Conservation (phyloP, 352 stramenopile genomes). For the Pythium scleroteichum region DNA sequence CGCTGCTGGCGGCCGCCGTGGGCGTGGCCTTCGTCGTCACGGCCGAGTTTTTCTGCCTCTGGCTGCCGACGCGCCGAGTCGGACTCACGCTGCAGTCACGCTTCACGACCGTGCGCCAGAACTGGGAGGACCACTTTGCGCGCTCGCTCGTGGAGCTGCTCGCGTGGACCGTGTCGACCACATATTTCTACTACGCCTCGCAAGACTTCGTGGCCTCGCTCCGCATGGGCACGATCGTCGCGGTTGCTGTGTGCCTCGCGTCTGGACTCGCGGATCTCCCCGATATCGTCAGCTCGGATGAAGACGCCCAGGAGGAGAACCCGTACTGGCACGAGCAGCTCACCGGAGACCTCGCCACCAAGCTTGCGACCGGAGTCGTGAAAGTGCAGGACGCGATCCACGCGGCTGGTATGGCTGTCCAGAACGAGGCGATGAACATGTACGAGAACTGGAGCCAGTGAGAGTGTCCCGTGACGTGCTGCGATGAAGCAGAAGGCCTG, state of each 20-base stretch:
- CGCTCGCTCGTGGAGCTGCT: slow-evolving; percentile 67
- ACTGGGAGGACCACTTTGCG: slow-evolving; percentile 55
- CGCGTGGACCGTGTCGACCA: slow-evolving; percentile 56
- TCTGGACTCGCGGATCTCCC: slow-evolving; percentile 59
- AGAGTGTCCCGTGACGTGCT: not conserved
- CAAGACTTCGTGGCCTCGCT: slow-evolving; percentile 54
- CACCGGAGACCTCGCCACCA: slow-evolving; percentile 46
- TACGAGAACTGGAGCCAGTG: slow-evolving; percentile 71
- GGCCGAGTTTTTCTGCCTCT: slow-evolving; percentile 79
- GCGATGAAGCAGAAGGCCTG: not conserved
- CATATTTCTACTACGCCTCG: slow-evolving; percentile 60
- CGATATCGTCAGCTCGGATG: slow-evolving; percentile 50
- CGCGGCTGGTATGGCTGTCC: slow-evolving; percentile 26
- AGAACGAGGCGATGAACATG: slow-evolving; percentile 63
- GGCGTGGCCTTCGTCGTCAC: slow-evolving; percentile 73
- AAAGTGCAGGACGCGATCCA: slow-evolving; percentile 41
- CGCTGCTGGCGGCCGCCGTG: slow-evolving; percentile 59
- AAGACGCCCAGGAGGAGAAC: slow-evolving; percentile 35
- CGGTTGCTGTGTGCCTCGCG: slow-evolving; percentile 48
- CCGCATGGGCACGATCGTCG: slow-evolving; percentile 54
- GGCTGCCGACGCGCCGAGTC: slow-evolving; percentile 68
- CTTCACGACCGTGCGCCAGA: slow-evolving; percentile 57
- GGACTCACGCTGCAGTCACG: slow-evolving; percentile 75
- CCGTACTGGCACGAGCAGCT: slow-evolving; percentile 62
- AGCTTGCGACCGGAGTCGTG: slow-evolving; percentile 39